A percentile compares a stretch with the other conserved stretches of the same genome.
Conservation (phyloP, 805 yeast genomes). For the Zygosaccharomyces gambellarensis region DNA sequence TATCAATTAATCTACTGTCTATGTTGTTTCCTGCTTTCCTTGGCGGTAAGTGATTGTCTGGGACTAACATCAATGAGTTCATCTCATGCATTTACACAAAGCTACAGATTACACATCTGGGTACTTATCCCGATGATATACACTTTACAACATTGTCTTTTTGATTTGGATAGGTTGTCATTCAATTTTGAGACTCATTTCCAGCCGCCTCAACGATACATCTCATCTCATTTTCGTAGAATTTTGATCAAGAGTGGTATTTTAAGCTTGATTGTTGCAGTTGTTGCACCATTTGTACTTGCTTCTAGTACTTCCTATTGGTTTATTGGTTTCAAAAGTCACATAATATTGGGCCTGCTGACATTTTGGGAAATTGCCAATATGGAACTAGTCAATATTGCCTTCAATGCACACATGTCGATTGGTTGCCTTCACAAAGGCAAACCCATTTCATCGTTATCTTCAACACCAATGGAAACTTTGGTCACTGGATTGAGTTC, state of each 20-base stretch:
- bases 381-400: constrained; percentile 55
- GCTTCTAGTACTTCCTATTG: constrained; percentile 36
- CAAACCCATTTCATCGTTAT: constrained; percentile 50
- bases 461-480: constrained; percentile 58
- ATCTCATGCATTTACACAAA: constrained; percentile 15
- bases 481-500: constrained; percentile 60
- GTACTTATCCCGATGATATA: constrained; percentile 42
- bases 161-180: constrained; percentile 51
- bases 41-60: constrained; percentile 24
- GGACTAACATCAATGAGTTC: constrained; percentile 11
- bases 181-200: constrained; percentile 40
- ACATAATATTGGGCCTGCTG: constrained; percentile 33
- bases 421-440: constrained; percentile 69
- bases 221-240: constrained; percentile 25
- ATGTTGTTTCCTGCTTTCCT: constrained; percentile 22
- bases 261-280: constrained; percentile 22
- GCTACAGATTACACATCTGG: constrained; percentile 31
- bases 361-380: constrained; percentile 35
- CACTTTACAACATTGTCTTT: constrained; percentile 45
- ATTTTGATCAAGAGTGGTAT: constrained; percentile 36
- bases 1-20: constrained; percentile 19
- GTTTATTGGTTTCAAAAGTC: constrained; percentile 33
- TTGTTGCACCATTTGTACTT: constrained; percentile 41
- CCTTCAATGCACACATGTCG: constrained; percentile 60
- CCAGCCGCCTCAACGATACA: constrained; percentile 36